Base-by-base conservation (phyloP, 805 yeast species). In the Wickerhamomyces xylosicus region DNA sequence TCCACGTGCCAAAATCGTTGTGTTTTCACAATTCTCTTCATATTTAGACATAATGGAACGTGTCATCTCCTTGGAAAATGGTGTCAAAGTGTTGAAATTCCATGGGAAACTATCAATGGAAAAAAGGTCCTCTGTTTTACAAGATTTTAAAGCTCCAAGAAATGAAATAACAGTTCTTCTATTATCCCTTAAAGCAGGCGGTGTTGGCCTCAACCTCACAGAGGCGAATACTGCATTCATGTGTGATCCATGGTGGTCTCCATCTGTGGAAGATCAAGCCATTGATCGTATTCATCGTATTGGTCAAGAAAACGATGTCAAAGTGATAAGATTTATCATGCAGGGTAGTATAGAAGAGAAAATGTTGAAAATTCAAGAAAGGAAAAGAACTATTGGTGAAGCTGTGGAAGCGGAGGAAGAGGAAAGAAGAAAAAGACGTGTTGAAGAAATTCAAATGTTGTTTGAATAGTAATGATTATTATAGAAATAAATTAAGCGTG, bases 241-340 rank as follows among this genome's bases (percentile, higher is more conserved):
- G 73, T 81, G 90, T 85, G 97, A 89, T 52, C 96, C 97, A 0
- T 89, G 95, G 92, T 89, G 97, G 97, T 84, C 92, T 22, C 94
- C 85, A 35, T 85, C 95, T 36, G 76, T 81, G 39, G 95, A 86
- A 51, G 85, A 84, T 37, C 96, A 86, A 57, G 95, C 95, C 0
- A 84, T 87, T 43, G 95, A 87, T 59, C 64, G 97, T 50, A 72
- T 90, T 15, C 96, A 89, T 54, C 71, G 97, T 48, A 84, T 90
- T 53, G 97, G 97, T 0, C 97, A 89, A 54, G 63, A 64, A 10
- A 72, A 67, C 19, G 69, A 69, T 33, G 97, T 90, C 13, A 74
- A 72, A 44, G 87, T 89, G 22, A 66, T 75, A 2, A 62, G 97
- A 42, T 89, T 89, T 52, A 85, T 89, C 34, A 77, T 89, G 60